Conservation (phyloP, 108 stramenopile genomes). For the Cyclotella kingstonii region DNA sequence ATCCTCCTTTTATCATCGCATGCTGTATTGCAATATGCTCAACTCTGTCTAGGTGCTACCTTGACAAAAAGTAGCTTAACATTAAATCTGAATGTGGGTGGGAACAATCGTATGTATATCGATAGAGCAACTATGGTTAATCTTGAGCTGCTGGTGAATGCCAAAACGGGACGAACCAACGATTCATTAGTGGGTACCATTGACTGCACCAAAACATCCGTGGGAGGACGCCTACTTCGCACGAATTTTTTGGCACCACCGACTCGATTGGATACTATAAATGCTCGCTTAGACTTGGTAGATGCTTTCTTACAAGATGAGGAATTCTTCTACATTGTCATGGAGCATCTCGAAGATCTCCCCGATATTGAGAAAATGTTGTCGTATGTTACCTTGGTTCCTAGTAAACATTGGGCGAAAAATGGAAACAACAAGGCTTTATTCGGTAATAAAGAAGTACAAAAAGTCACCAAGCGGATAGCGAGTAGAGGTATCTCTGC, state of each 20-base stretch:
- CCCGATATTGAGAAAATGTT: constrained; percentile 87
- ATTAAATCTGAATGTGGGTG: constrained; percentile 65
- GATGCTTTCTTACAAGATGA: constrained; percentile 79
- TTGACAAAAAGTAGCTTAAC: constrained; percentile 55
- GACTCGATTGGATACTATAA: constrained; percentile 69
- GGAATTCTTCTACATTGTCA: constrained; percentile 79
- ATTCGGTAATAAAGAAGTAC: constrained; percentile 35
- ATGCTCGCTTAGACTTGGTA: constrained; percentile 81
- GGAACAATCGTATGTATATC: constrained; percentile 79
- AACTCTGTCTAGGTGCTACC: constrained; percentile 62
- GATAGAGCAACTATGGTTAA: constrained; percentile 77
- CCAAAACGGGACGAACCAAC: constrained; percentile 64
- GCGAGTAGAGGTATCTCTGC: constrained; percentile 85
- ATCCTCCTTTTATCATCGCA: constrained; percentile 76
- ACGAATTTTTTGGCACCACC: constrained; percentile 87
- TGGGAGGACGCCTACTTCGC: constrained; percentile 76
- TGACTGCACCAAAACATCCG: constrained; percentile 85
- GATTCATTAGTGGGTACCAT: constrained; percentile 76
- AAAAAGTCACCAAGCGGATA: constrained; percentile 48
- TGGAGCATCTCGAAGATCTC: constrained; percentile 77
- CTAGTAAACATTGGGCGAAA: constrained; percentile 16
- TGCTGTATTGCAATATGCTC: constrained; percentile 83
- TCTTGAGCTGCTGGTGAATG: constrained; percentile 79
- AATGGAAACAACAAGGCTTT: constrained; percentile 23
- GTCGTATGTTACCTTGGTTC: constrained; percentile 67